Percentiles rank a stretch among this genome's conserved stretches.
Conservation (phyloP, 2,329 filamentous ascomycete species). For the Alternaria alternata region DNA sequence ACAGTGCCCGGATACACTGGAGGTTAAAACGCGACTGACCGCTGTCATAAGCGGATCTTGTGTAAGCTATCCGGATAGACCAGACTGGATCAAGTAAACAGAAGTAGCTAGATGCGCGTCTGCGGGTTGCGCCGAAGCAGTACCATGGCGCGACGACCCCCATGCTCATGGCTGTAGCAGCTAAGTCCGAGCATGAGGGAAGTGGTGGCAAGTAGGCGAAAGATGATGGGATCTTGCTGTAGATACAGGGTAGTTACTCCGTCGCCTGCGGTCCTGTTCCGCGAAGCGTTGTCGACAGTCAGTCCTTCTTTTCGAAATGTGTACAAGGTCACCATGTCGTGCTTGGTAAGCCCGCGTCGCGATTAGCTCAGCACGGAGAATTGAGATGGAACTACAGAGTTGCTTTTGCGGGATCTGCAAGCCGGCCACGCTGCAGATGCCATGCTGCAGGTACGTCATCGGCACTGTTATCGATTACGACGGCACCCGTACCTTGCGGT, state of each 20-base stretch:
- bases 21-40: not conserved
- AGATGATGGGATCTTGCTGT: not conserved
- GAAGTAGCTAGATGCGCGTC: not conserved
- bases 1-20: not conserved
- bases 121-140: not conserved
- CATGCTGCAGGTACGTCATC: slow-evolving; percentile 7
- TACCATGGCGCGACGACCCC: not conserved
- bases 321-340: not conserved
- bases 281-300: not conserved
- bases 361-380: slow-evolving; percentile 3
- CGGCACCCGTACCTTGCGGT: not conserved
- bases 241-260: not conserved
- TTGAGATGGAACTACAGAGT: not conserved
- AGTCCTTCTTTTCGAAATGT: not conserved
- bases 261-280: not conserved
- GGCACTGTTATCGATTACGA: not conserved
- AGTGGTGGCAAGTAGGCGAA: not conserved
- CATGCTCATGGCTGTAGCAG: not conserved
- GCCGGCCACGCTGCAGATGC: not conserved
- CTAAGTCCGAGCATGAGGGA: not conserved
- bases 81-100: not conserved
- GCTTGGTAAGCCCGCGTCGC: not conserved
- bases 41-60: not conserved
- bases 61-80: not conserved
- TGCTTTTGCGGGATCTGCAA: slow-evolving; percentile 5